phyloP scores from a whole-genome alignment of 2,329 filamentous ascomycete genomes.

The Venturia effusa region DNA sequence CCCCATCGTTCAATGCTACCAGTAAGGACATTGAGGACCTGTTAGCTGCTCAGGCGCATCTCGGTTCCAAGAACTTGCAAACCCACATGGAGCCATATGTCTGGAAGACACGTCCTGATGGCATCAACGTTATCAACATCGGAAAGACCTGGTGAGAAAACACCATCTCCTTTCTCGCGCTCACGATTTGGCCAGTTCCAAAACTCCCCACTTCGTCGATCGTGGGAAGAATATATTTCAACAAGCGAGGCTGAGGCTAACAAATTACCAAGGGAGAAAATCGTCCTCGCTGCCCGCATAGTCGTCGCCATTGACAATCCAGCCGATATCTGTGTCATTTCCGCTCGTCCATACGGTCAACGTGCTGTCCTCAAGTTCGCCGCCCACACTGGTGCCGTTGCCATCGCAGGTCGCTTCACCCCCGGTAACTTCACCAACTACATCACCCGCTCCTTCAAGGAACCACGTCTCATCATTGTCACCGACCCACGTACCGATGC shows the following conservation, averaged over 20 bases:
- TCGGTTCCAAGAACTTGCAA: constrained; percentile 98
- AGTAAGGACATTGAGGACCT: constrained; percentile 99
- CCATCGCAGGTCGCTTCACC: constrained; percentile 99
- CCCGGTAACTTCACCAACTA: constrained; percentile 99
- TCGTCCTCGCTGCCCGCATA: constrained; percentile 96
- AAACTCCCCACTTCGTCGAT: neutral
- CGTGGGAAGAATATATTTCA: neutral
- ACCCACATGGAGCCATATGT: constrained; percentile 99
- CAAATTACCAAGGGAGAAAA: constrained; percentile 64
- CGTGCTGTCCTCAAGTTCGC: constrained; percentile 99
- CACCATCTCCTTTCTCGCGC: neutral
- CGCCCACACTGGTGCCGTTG: constrained; percentile 91
- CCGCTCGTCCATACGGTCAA: constrained; percentile 98
- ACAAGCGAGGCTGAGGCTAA: constrained; percentile 3
- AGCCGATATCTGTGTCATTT: constrained; percentile 84
- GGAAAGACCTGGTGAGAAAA: constrained; percentile 92
- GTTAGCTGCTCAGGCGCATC: constrained; percentile 89
- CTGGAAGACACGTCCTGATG: constrained; percentile 98
- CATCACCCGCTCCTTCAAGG: constrained; percentile 99
- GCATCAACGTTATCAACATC: constrained; percentile 98
- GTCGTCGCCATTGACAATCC: constrained; percentile 99
- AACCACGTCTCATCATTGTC: constrained; percentile 98
- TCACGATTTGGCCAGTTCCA: neutral
- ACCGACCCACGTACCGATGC: constrained; percentile 99
- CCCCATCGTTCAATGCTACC: constrained; percentile 92